Percentiles rank a stretch among this genome's conserved stretches.
Conservation (phyloP, 2,329 filamentous ascomycete species). For the Aureobasidium uvarum region DNA sequence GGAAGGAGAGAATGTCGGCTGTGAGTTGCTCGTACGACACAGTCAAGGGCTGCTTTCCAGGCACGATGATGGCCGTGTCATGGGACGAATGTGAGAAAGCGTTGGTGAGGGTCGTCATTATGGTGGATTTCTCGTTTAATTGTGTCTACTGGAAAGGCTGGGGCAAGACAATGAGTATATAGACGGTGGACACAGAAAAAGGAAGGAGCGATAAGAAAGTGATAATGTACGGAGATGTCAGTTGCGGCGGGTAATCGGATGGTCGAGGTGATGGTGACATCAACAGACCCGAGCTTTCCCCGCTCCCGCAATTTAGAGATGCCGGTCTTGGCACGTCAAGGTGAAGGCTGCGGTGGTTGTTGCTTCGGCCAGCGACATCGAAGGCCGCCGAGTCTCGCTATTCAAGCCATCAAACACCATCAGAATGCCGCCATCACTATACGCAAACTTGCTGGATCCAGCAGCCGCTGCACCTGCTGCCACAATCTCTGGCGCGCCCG, state of each 20-base stretch:
- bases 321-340: not conserved
- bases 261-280: conserved; percentile 5
- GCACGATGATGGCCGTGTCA: conserved; percentile 69
- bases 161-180: not conserved
- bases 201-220: conserved; percentile 18
- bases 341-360: too few species aligned
- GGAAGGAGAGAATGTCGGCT: conserved; percentile 66
- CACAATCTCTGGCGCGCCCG: conserved; percentile 76
- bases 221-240: not conserved
- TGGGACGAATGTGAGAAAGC: conserved; percentile 55
- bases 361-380: not conserved
- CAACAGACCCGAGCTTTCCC: conserved; percentile 9
- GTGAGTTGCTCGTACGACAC: conserved; percentile 68
- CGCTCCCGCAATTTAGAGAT: not conserved
- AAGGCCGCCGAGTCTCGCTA: conserved; percentile 3
- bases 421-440: conserved; percentile 57
- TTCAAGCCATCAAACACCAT: not conserved
- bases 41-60: conserved; percentile 63
- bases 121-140: not conserved
- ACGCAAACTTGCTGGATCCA: conserved; percentile 75
- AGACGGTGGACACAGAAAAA: not conserved
- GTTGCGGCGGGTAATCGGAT: conserved; percentile 2
- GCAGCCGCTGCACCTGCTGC: conserved; percentile 41
- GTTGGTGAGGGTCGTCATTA: conserved; percentile 58
- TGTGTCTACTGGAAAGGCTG: not conserved